Percentiles rank a stretch among this genome's conserved stretches.
These are phyloP conservation scores for Teratosphaeria nubilosa DNA, from an alignment of 2,329 filamentous ascomycete genomes.

Conservation along the genomic window DNA sequence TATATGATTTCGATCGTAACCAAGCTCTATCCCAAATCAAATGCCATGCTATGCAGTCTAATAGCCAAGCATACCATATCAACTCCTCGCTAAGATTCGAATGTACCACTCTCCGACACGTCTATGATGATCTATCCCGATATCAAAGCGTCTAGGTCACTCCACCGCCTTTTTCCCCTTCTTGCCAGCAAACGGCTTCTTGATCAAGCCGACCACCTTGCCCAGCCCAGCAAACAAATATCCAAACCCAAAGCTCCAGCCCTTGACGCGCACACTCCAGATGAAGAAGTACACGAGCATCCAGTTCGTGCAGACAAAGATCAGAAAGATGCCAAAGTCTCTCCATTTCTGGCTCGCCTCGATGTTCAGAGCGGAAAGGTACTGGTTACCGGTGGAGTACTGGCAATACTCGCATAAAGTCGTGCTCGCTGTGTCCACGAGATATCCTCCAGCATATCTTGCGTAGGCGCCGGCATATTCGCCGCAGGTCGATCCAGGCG, in stretches of 20 bases:
- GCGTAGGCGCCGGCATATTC: conserved; percentile 56
- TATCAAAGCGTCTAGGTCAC: neutral
- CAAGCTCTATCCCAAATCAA: neutral
- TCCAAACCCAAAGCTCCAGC: conserved; percentile 61
- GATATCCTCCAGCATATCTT: conserved; percentile 46
- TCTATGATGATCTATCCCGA: neutral
- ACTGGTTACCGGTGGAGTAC: conserved; percentile 56
- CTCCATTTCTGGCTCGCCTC: conserved; percentile 55
- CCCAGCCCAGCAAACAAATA: conserved; percentile 43
- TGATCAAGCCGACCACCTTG: conserved; percentile 28
- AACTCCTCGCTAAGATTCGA: neutral
- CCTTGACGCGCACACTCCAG: conserved; percentile 58
- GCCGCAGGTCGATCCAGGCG: conserved; percentile 52
- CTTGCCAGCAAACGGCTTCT: conserved; percentile 23
- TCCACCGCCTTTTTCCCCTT: conserved; percentile 1
- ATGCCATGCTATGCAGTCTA: neutral
- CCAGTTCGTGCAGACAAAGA: conserved; percentile 63
- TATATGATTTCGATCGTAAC: neutral
- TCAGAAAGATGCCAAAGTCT: conserved; percentile 62
- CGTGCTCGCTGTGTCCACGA: conserved; percentile 51
- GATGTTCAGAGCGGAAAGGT: conserved; percentile 51
- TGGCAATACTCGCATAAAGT: conserved; percentile 60
- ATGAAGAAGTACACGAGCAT: conserved; percentile 61
- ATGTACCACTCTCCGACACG: neutral
- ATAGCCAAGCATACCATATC: neutral